A percentile compares a stretch with the other conserved stretches of the same genome.
Conservation (phyloP, 2,329 filamentous ascomycete genomes). For the Colletotrichum limetticola region DNA sequence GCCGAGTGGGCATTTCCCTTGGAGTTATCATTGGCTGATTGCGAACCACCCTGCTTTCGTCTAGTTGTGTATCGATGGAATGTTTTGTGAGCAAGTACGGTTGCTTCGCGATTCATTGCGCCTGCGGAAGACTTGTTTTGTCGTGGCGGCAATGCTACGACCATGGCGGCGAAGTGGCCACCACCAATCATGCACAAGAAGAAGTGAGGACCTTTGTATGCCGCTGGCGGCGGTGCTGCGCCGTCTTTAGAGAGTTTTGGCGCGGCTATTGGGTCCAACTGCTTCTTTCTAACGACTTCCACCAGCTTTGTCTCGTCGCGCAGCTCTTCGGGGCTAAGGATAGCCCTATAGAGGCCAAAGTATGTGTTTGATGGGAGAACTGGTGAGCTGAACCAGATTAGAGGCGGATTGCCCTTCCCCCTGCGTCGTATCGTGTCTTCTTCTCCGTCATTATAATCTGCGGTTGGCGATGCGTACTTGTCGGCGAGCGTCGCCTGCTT, state of each 20-base stretch:
- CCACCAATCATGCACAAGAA: conserved; percentile 99
- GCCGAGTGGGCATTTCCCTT: conserved; percentile 95
- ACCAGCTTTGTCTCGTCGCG: conserved; percentile 70
- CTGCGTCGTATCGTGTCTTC: conserved; percentile 55
- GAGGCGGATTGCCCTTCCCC: conserved; percentile 64
- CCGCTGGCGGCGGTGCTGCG: conserved; percentile 55
- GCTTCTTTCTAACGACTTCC: conserved; percentile 79
- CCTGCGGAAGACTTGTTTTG: conserved; percentile 75
- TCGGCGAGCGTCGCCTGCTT: conserved; percentile 81
- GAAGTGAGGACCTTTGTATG: conserved; percentile 81
- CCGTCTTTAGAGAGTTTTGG: conserved; percentile 69
- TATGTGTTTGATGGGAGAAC: conserved; percentile 80
- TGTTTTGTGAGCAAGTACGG: conserved; percentile 93
- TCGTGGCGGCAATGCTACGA: conserved; percentile 88
- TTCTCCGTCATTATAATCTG: conserved; percentile 60
- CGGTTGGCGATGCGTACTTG: conserved; percentile 49
- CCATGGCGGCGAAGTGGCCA: conserved; percentile 96
- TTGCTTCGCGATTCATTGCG: conserved; percentile 84
- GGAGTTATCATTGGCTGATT: conserved; percentile 93
- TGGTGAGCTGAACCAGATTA: conserved; percentile 88
- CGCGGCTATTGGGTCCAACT: conserved; percentile 72
- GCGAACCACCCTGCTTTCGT: conserved; percentile 94
- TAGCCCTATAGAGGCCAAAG: conserved; percentile 85
- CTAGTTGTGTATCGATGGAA: conserved; percentile 98
- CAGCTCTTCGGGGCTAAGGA: conserved; percentile 80